A percentile compares a stretch with the other conserved stretches of the same genome.
These are phyloP conservation scores for Eimeria sp. DNA, from an alignment of 169 alveolate species.

Conservation along the genomic window DNA sequence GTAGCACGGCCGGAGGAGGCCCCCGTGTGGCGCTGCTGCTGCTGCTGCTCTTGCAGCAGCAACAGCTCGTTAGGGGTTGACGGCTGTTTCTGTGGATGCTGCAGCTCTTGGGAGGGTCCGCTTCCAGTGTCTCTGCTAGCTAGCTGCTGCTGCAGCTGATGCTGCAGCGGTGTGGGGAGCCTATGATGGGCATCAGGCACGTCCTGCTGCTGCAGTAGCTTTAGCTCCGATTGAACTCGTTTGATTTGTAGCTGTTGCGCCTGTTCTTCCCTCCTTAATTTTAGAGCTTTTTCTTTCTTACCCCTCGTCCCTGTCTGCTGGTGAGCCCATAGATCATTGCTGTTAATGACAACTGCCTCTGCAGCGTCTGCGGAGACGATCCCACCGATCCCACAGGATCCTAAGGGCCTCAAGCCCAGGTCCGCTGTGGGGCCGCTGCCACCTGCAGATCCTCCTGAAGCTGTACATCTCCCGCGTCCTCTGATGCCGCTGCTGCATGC, in stretches of 20 bases:
- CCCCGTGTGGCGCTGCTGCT: slow-evolving; percentile 26
- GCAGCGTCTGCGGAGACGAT: slow-evolving; percentile 40
- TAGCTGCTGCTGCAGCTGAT: slow-evolving; percentile 1
- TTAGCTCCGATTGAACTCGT: not conserved
- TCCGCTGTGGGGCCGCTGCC: slow-evolving; percentile 7
- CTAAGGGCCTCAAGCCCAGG: not conserved
- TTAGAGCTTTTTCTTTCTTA: slow-evolving; percentile 79
- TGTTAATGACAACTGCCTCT: slow-evolving; percentile 88
- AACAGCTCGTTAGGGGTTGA: slow-evolving; percentile 6
- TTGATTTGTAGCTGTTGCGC: slow-evolving; percentile 53
- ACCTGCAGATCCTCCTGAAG: slow-evolving; percentile 16
- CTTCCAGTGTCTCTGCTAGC: too few relatives aligned
- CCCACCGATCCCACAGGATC: slow-evolving; percentile 8
- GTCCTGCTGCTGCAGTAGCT: slow-evolving; percentile 30
- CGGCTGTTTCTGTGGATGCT: slow-evolving; percentile 51
- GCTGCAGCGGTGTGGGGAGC: slow-evolving; percentile 4
- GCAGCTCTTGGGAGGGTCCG: slow-evolving; percentile 21
- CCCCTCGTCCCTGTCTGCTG: slow-evolving; percentile 33
- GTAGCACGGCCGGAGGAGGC: not conserved
- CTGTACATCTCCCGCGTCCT: slow-evolving; percentile 7
- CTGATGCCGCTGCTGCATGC: not conserved
- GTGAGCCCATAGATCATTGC: slow-evolving; percentile 89
- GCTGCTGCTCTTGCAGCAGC: not conserved
- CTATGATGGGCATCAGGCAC: not conserved
- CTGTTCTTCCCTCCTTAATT: slow-evolving; percentile 59